Base-by-base conservation (phyloP, 768 basidiomycete species). In the Paxillus rubicundulus region DNA sequence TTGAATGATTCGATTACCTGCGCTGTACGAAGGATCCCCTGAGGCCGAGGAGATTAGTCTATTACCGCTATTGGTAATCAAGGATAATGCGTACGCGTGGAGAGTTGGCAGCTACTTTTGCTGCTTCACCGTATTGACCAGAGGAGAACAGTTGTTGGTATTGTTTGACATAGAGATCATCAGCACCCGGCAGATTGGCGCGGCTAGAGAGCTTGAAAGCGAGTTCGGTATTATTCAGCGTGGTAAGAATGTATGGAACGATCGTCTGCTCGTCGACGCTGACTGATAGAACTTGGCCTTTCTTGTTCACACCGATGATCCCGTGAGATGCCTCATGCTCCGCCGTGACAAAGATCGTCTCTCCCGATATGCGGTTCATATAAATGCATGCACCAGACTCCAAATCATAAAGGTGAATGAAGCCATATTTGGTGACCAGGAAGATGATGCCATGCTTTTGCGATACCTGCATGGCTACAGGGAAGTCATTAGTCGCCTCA, bases 281-380 rank as follows among this genome's bases (percentile, higher is more conserved):
- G 57, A 99, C 97, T 61, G 92, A 94, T 50, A 99, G 80, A 16
- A 98, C 93, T 72, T 99, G 97, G 30, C 97, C 97, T 74, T 98
- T 98, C 81, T 96, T 92, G 82, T 99, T 99, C 66, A 99, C 94
- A 59, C 96, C 96, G 57, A 99, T 92, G 70, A 99, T 97, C 76
- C 97, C 97, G 65, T 92, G 83, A 3, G 87, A 85, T 16, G 86
- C 82, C 70, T 98, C 95, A 65, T 98, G 93, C 64, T 98, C 95
- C 32, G 96, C 92, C 12, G 97, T 98, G 41, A 97, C 94, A 68
- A 99, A 99, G 68, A 99, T 98, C 32, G 97, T 98, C 76, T 99
- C 97, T 32, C 97, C 96, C 39, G 92, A 94, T 69, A 99, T 99
- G 59, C 97, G 89, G 81, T 99, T 99, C 97, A 99, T 99, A 78